Evolutionary conservation across 1,284 basidiomycete genomes (phyloP).

Genomic region (Pseudozyma sp.): DNA sequence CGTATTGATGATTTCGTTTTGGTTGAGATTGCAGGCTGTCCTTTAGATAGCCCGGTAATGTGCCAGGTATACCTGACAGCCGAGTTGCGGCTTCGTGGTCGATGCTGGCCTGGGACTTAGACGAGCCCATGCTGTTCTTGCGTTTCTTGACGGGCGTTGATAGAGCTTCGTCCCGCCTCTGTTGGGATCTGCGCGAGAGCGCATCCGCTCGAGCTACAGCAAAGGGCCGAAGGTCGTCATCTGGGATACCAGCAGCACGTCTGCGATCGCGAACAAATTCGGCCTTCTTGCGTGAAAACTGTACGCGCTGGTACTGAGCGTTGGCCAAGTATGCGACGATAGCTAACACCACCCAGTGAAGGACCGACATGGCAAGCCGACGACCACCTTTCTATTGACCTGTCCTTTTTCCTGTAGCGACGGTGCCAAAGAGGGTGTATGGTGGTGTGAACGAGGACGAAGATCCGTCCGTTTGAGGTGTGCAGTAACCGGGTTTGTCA

Average conservation of each 20-base stretch:
- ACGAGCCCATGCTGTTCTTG: conserved; percentile 2
- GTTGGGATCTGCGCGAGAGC: conserved; percentile 27
- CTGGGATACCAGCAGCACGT: conserved; percentile 55
- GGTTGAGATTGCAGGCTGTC: neutral
- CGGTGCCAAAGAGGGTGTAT: neutral
- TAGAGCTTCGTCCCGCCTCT: conserved; percentile 14
- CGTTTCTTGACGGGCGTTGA: conserved; percentile 29
- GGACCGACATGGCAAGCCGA: conserved; percentile 24
- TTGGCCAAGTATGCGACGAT: conserved; percentile 24
- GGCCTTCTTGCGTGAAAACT: conserved; percentile 37
- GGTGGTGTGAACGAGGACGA: neutral
- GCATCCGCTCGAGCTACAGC: conserved; percentile 47
- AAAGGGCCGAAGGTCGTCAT: conserved; percentile 51
- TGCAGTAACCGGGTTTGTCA: neutral
- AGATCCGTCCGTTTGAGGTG: neutral
- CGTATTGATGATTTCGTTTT: neutral
- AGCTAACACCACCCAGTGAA: conserved; percentile 29
- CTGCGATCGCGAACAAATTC: conserved; percentile 46
- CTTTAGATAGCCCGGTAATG: conserved; percentile 40
- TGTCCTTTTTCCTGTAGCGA: neutral
- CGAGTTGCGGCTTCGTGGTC: conserved; percentile 31
- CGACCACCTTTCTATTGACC: neutral
- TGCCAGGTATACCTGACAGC: conserved; percentile 42
- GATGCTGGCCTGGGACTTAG: conserved; percentile 15
- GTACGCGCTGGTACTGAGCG: conserved; percentile 21